phyloP scores from a whole-genome alignment of 805 yeast genomes.

The Cyberlindnera nakhonratchasimensis region DNA sequence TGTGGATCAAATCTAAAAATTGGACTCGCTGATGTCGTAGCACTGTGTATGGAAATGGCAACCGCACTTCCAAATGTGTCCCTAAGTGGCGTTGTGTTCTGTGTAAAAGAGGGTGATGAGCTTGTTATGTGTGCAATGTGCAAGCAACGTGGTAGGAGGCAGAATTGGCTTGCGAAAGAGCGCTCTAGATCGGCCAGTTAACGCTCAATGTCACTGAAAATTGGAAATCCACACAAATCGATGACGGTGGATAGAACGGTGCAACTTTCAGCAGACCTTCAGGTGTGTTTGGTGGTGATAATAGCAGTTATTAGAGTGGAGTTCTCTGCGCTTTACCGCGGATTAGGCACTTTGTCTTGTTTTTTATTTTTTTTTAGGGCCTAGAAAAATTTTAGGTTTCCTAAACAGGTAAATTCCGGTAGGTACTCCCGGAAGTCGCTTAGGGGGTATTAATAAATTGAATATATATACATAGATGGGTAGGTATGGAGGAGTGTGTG shows the following conservation, averaged over 20 bases:
- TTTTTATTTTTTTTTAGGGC: background rate
- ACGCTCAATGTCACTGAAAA: background rate
- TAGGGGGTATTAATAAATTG: too few relatives aligned
- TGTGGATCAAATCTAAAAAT: background rate
- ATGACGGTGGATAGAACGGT: background rate
- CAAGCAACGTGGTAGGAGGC: constrained; percentile 1
- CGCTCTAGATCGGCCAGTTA: background rate
- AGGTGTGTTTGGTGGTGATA: background rate
- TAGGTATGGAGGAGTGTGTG: too few relatives aligned
- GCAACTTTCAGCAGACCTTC: background rate
- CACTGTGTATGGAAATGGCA: constrained; percentile 2
- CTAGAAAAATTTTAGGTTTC: constrained; percentile 8
- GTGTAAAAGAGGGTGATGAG: constrained; percentile 2
- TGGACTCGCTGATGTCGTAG: background rate
- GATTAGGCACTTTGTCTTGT: background rate
- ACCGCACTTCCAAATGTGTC: constrained; percentile 5
- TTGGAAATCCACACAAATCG: background rate
- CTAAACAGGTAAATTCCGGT: constrained; percentile 8
- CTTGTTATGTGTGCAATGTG: background rate
- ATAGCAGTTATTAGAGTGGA: background rate
- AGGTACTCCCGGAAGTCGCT: constrained; percentile 7
- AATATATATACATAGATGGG: too few relatives aligned
- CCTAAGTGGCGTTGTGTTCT: background rate
- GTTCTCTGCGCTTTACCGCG: background rate
- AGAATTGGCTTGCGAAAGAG: background rate